Evolutionary conservation across 331 rosid species (phyloP), one percentile per base, ranked within the genome.

Genomic region (Cucumis variabilis): DNA sequence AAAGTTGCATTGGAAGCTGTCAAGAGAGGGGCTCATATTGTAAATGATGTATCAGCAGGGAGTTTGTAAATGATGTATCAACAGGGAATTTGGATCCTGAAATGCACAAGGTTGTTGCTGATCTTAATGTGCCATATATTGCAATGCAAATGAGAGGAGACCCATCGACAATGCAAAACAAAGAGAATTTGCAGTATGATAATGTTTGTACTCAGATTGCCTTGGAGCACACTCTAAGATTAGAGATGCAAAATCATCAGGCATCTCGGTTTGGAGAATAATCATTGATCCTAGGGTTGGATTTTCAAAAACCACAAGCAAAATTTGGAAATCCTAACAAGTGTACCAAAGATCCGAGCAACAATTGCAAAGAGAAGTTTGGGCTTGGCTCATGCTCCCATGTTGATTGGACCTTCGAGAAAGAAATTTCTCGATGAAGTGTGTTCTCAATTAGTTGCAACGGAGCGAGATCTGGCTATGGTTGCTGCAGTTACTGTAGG

Each of bases 111-210:
- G 96, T 93, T 53, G 92, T 97, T 75, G 94, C 99, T 77, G 96
- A 89, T 67, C 99, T 97, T 65, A 89, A 89, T 86, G 98, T 93
- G 87, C 99, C 98, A 84, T 94, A 93, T 85, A 90, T 92, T 90
- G 99, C 98, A 79, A 97, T 95, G 98, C 99, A 95, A 89, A 94
- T 93, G 98, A 93, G 98, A 86, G 99, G 99, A 46, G 98, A 94
- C 50, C 98, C 96, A 11, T 92, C 92, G 65, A 91, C 96, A 4
- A 97, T 97, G 99, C 94, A 94, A 89, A 94, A 88, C 88, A 68
- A 69, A 13, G 95, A 92, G 82, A 96, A 93, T 90, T 88, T 95
- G 88, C 90, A 90, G 71, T 97, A 97, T 87, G 93, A 94, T 87
- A 41, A 95, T 88, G 96, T 92, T 44, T 95, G 94, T 84, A 87